Evolutionary conservation across 129 eudicot genomes (phyloP), one percentile per base, ranked within the genome.

Genomic region (Scalesia atractyloides): DNA sequence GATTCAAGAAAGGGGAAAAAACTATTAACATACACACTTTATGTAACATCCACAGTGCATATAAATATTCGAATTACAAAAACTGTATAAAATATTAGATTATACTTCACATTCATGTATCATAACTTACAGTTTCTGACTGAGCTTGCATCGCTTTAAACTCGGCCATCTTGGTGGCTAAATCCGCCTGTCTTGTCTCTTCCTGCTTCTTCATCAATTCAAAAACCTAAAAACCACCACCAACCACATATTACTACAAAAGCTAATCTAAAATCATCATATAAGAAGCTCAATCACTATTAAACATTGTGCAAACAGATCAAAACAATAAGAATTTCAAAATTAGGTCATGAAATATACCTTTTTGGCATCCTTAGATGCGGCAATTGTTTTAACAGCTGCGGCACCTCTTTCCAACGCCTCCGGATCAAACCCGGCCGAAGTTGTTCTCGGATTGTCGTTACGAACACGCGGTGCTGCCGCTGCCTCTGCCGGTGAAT

Each of bases 351-450:
- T n/a, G 34, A 13, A 18, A 15, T 8, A 18, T 15, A 92, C 98
- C 97, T 93, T 82, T 65, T 94, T 94, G 33, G 89, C 85, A 34
- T 85, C 79, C 37, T 70, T 10, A 73, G 96, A 88, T 20, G 65
- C 75, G 59, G 69, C 69, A 68, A 94, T 88, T 74, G 78, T 83
- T 33, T 47, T 52, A 73, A 94, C 80, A 71, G 89, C 88, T 39
- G 82, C 81, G 0, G 82, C 97, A 34, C 96, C 99, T 69, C 96
- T 81, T 79, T 90, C 99, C 76, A 94, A 44, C 1, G 97, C 90
- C 75, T 88, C 97, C 0, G 99, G 97, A 68, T 94, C 97, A 66
- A 94, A 94, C 2, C 99, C 99, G 19, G 97, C 85, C 2, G 99
- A 80, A 5, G 97, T 82, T 0, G 96, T 94, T 61, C 99, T 57